These are phyloP conservation scores for Mycotypha africana DNA, from an alignment of 371 early-diverging fungal genomes.

Conservation along the genomic window DNA sequence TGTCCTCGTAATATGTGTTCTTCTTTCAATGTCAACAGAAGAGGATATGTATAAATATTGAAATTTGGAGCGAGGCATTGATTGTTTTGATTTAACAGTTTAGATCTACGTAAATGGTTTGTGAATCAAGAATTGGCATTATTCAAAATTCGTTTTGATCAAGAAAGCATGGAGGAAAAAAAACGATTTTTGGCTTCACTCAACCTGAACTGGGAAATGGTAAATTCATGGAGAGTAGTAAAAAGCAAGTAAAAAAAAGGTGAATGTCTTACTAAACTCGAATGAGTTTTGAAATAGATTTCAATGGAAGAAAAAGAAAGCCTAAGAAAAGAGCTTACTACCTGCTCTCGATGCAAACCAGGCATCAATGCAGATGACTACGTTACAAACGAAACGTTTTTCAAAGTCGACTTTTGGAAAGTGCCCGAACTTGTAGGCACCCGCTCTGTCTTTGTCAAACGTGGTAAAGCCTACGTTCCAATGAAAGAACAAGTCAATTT, in stretches of 20 bases:
- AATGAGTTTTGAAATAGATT: conserved; percentile 5
- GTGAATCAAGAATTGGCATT: conserved; percentile 79
- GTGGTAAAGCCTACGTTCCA: conserved; percentile 86
- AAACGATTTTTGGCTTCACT: conserved; percentile 47
- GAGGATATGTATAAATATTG: no score
- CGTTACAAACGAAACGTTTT: conserved; percentile 40
- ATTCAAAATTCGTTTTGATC: conserved; percentile 70
- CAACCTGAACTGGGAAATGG: conserved; percentile 54
- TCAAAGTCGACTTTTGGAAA: conserved; percentile 82
- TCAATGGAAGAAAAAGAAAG: conserved; percentile 14
- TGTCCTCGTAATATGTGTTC: neutral
- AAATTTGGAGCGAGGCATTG: no score
- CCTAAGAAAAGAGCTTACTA: conserved; percentile 7
- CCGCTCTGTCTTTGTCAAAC: conserved; percentile 66
- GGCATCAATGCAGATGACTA: conserved; percentile 10
- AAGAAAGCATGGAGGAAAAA: conserved; percentile 50
- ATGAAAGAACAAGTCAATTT: conserved; percentile 66
- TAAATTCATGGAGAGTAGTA: conserved; percentile 12
- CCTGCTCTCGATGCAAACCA: conserved; percentile 3
- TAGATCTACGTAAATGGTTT: conserved; percentile 89
- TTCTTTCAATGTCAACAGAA: no score
- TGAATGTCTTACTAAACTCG: no score
- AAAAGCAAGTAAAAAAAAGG: neutral
- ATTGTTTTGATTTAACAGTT: no score
- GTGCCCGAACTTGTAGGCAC: conserved; percentile 72